These are phyloP conservation scores for Ustilago crameri DNA, from an alignment of 1,284 basidiomycete genomes.

Conservation along the genomic window DNA sequence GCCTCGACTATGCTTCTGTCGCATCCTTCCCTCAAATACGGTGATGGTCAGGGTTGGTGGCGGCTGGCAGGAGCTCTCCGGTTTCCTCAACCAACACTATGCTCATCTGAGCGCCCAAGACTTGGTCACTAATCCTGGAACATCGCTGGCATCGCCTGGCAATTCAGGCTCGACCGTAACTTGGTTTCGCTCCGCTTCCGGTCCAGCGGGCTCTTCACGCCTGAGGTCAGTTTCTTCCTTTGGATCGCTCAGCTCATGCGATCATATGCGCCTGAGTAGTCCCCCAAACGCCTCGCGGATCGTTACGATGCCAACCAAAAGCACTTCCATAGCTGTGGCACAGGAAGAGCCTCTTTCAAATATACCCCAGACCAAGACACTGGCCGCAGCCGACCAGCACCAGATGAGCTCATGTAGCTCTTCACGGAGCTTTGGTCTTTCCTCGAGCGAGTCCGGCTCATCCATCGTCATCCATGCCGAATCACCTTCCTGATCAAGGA, in stretches of 20 bases:
- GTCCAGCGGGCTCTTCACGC: conserved; percentile 16
- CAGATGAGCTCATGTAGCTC: neutral
- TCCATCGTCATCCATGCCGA: conserved; percentile 29
- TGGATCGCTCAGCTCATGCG: conserved; percentile 8
- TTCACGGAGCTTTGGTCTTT: conserved; percentile 2
- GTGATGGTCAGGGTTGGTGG: conserved; percentile 68
- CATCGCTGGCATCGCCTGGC: neutral
- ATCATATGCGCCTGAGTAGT: conserved; percentile 1
- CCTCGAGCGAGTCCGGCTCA: conserved; percentile 19
- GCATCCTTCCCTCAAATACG: conserved; percentile 60
- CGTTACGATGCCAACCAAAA: conserved; percentile 23
- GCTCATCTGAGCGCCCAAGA: conserved; percentile 20
- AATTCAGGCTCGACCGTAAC: conserved; percentile 1
- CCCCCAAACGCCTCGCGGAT: conserved; percentile 12
- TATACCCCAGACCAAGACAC: neutral
- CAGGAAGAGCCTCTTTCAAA: neutral
- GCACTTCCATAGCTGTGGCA: neutral
- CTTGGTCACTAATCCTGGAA: neutral
- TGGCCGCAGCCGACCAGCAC: neutral
- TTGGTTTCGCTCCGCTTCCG: conserved; percentile 41
- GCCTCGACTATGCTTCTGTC: conserved; percentile 62
- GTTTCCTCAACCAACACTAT: conserved; percentile 52
- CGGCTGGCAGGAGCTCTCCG: conserved; percentile 67
- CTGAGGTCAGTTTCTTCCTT: conserved; percentile 14
- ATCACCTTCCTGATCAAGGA: conserved; percentile 8